Conservation (phyloP, 2,329 filamentous ascomycete species). For the Pseudomassariella vexata region DNA sequence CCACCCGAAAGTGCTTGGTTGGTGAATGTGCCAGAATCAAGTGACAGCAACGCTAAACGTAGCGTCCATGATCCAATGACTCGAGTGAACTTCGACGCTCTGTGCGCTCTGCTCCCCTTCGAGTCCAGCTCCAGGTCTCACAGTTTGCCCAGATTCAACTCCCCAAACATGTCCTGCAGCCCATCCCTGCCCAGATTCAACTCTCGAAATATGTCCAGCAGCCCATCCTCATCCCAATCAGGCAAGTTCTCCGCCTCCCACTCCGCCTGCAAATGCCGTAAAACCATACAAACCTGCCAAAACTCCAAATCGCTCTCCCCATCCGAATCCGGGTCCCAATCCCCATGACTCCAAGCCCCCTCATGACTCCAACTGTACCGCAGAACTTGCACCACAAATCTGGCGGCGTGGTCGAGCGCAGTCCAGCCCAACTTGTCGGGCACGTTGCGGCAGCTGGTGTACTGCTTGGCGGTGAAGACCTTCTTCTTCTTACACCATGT, state of each 20-base stretch:
- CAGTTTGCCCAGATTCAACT: no score
- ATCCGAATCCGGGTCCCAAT: constrained; percentile 7
- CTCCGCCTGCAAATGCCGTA: constrained; percentile 20
- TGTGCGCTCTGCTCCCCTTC: no score
- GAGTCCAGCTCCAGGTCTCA: no score
- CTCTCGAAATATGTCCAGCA: constrained; percentile 1
- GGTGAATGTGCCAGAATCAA: no score
- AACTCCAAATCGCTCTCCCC: constrained; percentile 18
- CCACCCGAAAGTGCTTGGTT: neutral
- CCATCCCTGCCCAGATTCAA: no score
- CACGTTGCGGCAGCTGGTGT: constrained; percentile 9
- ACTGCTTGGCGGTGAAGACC: constrained; percentile 12
- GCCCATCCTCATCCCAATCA: constrained; percentile 1
- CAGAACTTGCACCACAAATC: constrained; percentile 20
- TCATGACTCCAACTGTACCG: constrained; percentile 18
- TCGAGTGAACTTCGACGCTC: no score
- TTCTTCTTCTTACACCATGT: constrained; percentile 10
- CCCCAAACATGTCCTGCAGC: no score
- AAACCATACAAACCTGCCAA: constrained; percentile 20
- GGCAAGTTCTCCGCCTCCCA: constrained; percentile 16
- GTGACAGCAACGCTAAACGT: neutral
- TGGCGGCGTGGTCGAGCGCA: constrained; percentile 18
- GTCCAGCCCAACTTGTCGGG: constrained; percentile 16
- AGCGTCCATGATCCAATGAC: neutral
- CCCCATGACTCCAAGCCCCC: constrained; percentile 15